Conservation (phyloP, 139 green algal species). For the Volvox reticuliferus region DNA sequence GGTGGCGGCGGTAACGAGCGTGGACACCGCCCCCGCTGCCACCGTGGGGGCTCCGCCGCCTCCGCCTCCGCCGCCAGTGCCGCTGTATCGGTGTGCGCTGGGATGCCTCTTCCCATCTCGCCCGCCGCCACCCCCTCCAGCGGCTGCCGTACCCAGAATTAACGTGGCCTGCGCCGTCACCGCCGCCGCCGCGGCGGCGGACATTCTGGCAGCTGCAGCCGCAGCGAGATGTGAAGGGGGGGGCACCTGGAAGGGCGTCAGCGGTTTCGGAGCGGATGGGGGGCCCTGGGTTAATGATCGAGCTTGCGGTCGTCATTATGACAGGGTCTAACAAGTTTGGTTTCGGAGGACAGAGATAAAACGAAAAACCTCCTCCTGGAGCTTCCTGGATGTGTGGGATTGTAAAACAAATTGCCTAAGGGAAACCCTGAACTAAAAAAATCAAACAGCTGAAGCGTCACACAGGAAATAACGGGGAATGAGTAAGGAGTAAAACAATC, state of each 20-base stretch:
- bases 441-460: no score
- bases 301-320: no score
- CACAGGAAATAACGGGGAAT: no score
- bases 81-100: background rate
- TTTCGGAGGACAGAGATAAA: no score
- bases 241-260: background rate
- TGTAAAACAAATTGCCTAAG: no score
- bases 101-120: background rate
- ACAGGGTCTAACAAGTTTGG: no score
- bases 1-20: background rate
- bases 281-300: no score
- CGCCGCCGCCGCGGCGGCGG: background rate
- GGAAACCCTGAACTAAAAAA: no score
- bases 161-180: background rate
- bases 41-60: background rate
- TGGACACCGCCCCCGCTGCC: background rate
- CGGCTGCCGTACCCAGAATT: background rate
- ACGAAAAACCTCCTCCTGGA: no score
- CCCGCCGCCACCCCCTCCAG: background rate
- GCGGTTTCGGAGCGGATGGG: no score
- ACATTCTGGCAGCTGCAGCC: background rate
- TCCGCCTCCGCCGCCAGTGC: background rate
- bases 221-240: conserved; percentile 9
- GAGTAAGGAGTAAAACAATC: no score
- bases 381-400: no score